Base-by-base conservation (phyloP, 164 flowering plant species). In the Vitis rupestris region DNA sequence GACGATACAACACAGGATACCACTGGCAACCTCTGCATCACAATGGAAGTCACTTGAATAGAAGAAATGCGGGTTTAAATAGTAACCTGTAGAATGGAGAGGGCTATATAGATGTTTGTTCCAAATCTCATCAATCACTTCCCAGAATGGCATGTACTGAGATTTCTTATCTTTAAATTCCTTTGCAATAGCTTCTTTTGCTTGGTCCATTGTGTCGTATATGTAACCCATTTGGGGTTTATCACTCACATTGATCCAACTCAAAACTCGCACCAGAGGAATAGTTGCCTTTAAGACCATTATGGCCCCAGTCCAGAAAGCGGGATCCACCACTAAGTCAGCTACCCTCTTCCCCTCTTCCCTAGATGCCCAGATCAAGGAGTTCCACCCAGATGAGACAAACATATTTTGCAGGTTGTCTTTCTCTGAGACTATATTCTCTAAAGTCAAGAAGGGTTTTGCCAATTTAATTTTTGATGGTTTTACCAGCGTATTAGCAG, bases 131-230 rank as follows among this genome's bases (percentile, higher is more conserved):
- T 91, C 94, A 8, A 91, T 82, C 14, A 81, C 59, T 30, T 73
- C 47, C 94, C 94, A 91, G 48, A 82, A 64, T 1, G 82, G 82
- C 54, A 23, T 19, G 72, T 85, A 86, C 48, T 68, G 65, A 27
- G 75, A 14, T 73, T 75, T 70, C 63, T 75, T 79, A 63, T 63
- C 27, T 16, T 73, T 70, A 12, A 83, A 77, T 57, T 78, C 85
- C 61, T 66, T 59, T 66, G 74, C 68, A 47, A 92, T 86, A 0
- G 75, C 73, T 66, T 90, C 94, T 66, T 92, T 92, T 12, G 69
- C 84, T 59, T 86, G 89, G 70, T 90, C 97, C 78, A 90, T 83
- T 1, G 89, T 81, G 69, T 92, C 93, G 49, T 92, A 92, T 65
- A 92, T 82, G 79, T 63, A 81, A 19, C 86, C 92, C 51, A 82